These are phyloP conservation scores for Letharia columbiana DNA, from an alignment of 495 filamentous ascomycete genomes.

Conservation along the genomic window DNA sequence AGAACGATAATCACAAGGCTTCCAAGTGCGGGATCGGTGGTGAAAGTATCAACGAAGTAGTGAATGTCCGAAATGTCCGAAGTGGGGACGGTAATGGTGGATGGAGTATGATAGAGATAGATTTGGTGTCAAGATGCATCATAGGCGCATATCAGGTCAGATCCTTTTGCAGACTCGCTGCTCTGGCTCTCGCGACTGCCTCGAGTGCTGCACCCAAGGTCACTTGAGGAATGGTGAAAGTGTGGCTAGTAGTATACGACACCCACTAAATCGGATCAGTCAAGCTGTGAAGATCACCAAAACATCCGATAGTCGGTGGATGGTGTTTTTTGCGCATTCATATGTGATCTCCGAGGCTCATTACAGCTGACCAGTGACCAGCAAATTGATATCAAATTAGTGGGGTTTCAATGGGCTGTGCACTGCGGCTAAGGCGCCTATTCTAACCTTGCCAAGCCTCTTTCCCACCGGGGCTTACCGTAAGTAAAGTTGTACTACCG, in stretches of 20 bases:
- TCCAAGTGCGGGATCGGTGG: neutral
- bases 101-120: slow-evolving; percentile 8
- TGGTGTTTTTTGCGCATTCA: neutral
- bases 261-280: neutral
- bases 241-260: neutral
- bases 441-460: neutral
- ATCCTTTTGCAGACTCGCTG: neutral
- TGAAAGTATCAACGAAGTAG: neutral
- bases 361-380: neutral
- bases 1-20: neutral
- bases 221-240: neutral
- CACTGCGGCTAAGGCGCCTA: neutral
- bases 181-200: slow-evolving; percentile 11
- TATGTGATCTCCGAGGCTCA: neutral
- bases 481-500: too few species aligned
- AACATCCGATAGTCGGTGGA: neutral
- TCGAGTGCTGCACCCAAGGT: neutral
- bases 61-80: neutral
- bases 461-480: neutral
- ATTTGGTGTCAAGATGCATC: slow-evolving; percentile 18
- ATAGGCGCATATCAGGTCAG: slow-evolving; percentile 16
- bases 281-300: neutral
- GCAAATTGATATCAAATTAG: neutral
- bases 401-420: slow-evolving; percentile 5
- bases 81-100: slow-evolving; percentile 6